Conservation (phyloP, 2,329 filamentous ascomycete genomes). For the Botrytis galanthina region DNA sequence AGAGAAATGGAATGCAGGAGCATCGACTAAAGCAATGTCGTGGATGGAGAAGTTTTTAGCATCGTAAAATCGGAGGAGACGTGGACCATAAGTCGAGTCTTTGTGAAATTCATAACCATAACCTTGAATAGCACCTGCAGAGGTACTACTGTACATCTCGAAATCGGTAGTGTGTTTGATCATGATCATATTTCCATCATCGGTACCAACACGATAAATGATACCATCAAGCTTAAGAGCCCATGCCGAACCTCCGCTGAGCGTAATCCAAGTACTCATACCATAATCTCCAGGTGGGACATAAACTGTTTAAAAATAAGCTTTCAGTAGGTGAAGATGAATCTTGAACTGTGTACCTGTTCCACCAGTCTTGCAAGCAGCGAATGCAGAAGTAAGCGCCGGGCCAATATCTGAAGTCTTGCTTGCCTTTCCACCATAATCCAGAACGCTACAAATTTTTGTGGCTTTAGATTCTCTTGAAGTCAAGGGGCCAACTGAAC, state of each 20-base stretch:
- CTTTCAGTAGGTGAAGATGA: background rate
- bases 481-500: constrained; percentile 47
- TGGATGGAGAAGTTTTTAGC: constrained; percentile 32
- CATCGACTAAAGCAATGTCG: constrained; percentile 32
- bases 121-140: constrained; percentile 52
- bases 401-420: constrained; percentile 51
- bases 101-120: constrained; percentile 50
- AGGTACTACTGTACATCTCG: constrained; percentile 52
- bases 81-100: constrained; percentile 37
- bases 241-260: constrained; percentile 48
- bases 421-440: constrained; percentile 52
- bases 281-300: constrained; percentile 43
- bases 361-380: constrained; percentile 50
- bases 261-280: constrained; percentile 48
- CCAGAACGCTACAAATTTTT: constrained; percentile 51
- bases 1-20: constrained; percentile 43
- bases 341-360: constrained; percentile 35
- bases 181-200: constrained; percentile 52
- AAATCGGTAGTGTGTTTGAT: constrained; percentile 51
- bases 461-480: constrained; percentile 43
- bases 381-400: constrained; percentile 48
- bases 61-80: constrained; percentile 27
- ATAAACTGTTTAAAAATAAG: constrained; percentile 25
- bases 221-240: constrained; percentile 53
- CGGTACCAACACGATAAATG: constrained; percentile 49